phyloP scores from a whole-genome alignment of 2,329 filamentous ascomycete genomes.

The Chalaropsis ovoidea region DNA sequence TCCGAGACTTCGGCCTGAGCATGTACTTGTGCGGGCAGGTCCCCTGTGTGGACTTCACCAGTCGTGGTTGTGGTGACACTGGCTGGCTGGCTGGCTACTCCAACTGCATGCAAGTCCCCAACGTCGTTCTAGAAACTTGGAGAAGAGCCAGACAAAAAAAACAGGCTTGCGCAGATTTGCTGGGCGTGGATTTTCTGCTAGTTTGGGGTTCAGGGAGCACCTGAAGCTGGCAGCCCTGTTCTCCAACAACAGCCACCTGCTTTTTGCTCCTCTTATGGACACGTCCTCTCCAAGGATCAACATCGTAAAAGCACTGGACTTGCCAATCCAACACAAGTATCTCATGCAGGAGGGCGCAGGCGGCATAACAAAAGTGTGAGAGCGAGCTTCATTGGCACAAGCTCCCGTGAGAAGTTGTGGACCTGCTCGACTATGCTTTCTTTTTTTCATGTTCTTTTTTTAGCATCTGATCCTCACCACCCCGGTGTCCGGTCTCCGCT shows the following conservation, averaged over 20 bases:
- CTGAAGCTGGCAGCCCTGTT: neutral
- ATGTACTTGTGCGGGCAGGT: neutral
- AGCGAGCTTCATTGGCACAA: neutral
- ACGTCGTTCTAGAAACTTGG: neutral
- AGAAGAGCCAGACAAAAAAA: neutral
- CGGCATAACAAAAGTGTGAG: neutral
- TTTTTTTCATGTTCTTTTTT: neutral
- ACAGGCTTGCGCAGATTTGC: neutral
- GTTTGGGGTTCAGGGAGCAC: neutral
- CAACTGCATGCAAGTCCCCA: neutral
- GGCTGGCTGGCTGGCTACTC: neutral
- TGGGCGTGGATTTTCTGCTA: no score
- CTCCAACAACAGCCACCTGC: neutral
- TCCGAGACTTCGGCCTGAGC: neutral
- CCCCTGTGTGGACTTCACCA: no score
- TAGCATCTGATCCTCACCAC: neutral
- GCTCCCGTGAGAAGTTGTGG: neutral
- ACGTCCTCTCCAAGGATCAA: no score
- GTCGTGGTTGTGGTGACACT: neutral
- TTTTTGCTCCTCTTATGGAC: no score
- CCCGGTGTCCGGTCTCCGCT: conserved; percentile 5
- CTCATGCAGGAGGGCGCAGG: neutral
- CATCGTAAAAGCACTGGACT: no score
- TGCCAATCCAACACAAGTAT: no score
- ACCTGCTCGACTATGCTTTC: neutral